Evolutionary conservation across 2,329 filamentous ascomycete species (phyloP).

Genomic region (Colletotrichum sp.): DNA sequence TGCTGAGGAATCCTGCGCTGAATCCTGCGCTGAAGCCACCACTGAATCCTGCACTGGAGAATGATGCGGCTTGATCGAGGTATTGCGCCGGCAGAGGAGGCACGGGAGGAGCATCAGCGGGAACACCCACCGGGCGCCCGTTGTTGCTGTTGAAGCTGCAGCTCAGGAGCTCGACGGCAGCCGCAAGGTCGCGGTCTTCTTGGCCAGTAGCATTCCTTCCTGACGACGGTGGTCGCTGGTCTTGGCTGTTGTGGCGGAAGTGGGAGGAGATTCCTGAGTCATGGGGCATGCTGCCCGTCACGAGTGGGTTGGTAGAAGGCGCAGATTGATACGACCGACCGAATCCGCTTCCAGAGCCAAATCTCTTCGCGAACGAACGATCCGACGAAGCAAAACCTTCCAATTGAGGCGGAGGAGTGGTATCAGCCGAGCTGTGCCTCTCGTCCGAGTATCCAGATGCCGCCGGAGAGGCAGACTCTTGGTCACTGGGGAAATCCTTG

Average conservation of each 20-base stretch:
- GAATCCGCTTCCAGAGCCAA: slow-evolving; percentile 62
- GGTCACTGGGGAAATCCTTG: slow-evolving; percentile 76
- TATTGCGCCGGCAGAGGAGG: slow-evolving; percentile 86
- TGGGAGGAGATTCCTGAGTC: slow-evolving; percentile 56
- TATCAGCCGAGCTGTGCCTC: slow-evolving; percentile 84
- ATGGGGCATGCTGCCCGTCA: slow-evolving; percentile 56
- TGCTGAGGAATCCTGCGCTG: slow-evolving; percentile 63
- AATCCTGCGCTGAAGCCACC: slow-evolving; percentile 57
- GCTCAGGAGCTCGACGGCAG: slow-evolving; percentile 87
- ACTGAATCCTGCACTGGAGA: slow-evolving; percentile 63
- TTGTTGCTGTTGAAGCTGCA: slow-evolving; percentile 85
- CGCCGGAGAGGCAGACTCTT: slow-evolving; percentile 78
- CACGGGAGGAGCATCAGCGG: slow-evolving; percentile 81
- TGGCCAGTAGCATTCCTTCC: slow-evolving; percentile 77
- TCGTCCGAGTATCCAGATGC: slow-evolving; percentile 82
- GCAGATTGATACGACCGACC: slow-evolving; percentile 84
- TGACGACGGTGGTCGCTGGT: slow-evolving; percentile 74
- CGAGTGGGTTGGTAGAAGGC: slow-evolving; percentile 56
- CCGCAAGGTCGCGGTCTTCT: slow-evolving; percentile 86
- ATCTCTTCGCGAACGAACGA: slow-evolving; percentile 58
- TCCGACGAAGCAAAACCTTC: slow-evolving; percentile 65
- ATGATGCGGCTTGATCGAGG: slow-evolving; percentile 62
- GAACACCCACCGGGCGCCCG: slow-evolving; percentile 66
- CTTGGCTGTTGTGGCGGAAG: slow-evolving; percentile 76
- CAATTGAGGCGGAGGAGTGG: slow-evolving; percentile 83